Percentiles rank a stretch among this genome's conserved stretches.
phyloP scores from a whole-genome alignment of 2,329 filamentous ascomycete genomes.

The Nakataea oryzae region DNA sequence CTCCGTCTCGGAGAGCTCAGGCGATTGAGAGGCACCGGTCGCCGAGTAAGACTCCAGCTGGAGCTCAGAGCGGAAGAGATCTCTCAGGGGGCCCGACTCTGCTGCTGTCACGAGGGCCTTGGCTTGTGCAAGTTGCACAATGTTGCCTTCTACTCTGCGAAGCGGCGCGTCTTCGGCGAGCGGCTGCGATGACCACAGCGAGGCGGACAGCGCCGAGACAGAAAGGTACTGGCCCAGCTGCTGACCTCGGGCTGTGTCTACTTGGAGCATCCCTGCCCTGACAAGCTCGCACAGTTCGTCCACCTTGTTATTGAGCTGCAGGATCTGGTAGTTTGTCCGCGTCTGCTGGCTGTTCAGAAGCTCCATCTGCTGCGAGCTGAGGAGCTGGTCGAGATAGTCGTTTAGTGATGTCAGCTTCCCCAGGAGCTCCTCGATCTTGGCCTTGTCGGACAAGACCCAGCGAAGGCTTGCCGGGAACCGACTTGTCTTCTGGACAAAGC shows the following conservation, averaged over 20 bases:
- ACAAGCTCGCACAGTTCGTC: conserved; percentile 33
- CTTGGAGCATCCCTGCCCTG: conserved; percentile 31
- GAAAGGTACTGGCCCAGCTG: conserved; percentile 7
- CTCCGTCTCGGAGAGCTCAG: too few species aligned
- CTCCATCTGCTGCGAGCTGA: conserved; percentile 35
- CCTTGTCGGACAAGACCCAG: conserved; percentile 36
- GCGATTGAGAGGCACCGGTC: too few species aligned
- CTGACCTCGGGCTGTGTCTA: conserved; percentile 22
- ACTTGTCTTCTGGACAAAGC: background rate
- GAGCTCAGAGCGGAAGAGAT: too few species aligned
- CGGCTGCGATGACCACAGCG: background rate
- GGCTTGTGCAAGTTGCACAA: conserved; percentile 16
- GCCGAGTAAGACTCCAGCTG: too few species aligned
- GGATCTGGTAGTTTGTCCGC: conserved; percentile 30
- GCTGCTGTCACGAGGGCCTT: too few species aligned
- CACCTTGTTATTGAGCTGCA: conserved; percentile 35
- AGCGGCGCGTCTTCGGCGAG: conserved; percentile 5
- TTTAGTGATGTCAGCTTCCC: conserved; percentile 32
- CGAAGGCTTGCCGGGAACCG: conserved; percentile 16
- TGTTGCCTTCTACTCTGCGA: conserved; percentile 12
- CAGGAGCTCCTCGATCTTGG: conserved; percentile 31
- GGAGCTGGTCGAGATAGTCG: conserved; percentile 35
- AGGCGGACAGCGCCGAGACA: too few species aligned
- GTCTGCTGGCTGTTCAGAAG: conserved; percentile 36
- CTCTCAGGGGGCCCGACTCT: too few species aligned